These are phyloP conservation scores for Mycena epipterygia DNA, from an alignment of 768 basidiomycete genomes.

Conservation along the genomic window DNA sequence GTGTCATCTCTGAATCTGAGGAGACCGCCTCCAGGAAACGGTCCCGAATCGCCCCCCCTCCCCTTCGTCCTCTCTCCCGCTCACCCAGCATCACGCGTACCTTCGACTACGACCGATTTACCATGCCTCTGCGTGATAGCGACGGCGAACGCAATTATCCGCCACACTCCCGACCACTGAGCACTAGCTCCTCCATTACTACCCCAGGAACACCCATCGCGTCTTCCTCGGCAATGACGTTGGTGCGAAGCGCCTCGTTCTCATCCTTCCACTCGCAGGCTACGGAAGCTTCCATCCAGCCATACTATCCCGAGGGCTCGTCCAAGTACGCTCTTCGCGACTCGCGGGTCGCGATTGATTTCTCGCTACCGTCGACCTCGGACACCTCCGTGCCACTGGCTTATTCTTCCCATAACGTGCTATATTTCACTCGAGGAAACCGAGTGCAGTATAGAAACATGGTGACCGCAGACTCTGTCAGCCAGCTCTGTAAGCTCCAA, in stretches of 20 bases:
- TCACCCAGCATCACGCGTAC: conserved; percentile 23
- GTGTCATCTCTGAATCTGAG: conserved; percentile 49
- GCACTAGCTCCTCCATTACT: conserved; percentile 18
- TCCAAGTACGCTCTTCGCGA: conserved; percentile 50
- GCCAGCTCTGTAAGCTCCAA: conserved; percentile 63
- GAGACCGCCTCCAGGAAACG: conserved; percentile 41
- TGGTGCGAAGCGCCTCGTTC: conserved; percentile 45
- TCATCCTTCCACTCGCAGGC: conserved; percentile 38
- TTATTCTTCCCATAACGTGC: conserved; percentile 58
- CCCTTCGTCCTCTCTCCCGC: conserved; percentile 37
- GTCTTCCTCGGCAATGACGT: conserved; percentile 17
- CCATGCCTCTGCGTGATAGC: conserved; percentile 19
- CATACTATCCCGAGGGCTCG: conserved; percentile 52
- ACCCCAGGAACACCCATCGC: background rate
- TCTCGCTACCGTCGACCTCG: conserved; percentile 40
- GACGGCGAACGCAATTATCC: conserved; percentile 21
- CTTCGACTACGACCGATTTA: conserved; percentile 35
- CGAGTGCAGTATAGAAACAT: conserved; percentile 68
- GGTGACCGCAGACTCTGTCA: conserved; percentile 43
- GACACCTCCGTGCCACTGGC: conserved; percentile 43
- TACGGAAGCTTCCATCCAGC: conserved; percentile 37
- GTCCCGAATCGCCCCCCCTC: conserved; percentile 52
- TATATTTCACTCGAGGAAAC: conserved; percentile 65
- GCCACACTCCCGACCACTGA: conserved; percentile 27
- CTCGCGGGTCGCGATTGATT: conserved; percentile 51